Evolutionary conservation across 2,329 filamentous ascomycete species (phyloP), one percentile per base, ranked within the genome.

Genomic region (Hypocrella siamensis): DNA sequence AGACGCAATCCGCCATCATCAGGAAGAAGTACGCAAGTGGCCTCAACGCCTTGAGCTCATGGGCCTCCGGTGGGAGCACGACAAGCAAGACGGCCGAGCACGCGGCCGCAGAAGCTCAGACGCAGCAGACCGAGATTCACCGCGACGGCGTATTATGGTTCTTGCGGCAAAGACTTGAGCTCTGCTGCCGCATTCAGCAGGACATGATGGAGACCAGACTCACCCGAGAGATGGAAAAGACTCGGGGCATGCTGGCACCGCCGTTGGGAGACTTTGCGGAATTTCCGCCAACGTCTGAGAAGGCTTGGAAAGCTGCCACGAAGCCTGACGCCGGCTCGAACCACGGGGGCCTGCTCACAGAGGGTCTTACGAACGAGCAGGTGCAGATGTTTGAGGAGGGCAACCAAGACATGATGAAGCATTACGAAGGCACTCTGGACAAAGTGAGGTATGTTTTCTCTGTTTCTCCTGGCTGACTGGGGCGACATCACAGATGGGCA

Each of bases 131-230:
- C 6, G 75, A 69, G 31, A 67, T 71, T 31, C 79, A 93, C 42
- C 64, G 86, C 32, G 86, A 93, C 46, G 78, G 78, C 40, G 74
- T 98, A 28, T 58, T 96, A 9, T 88, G 80, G 76, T 86, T 79
- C 43, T 51, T 98, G 45, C 67, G 81, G 40, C 68, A 78, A 48
- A 68, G 74, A 45, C 57, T 96, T 39, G 80, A 90, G 56, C 66
- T 73, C 41, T 85, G 79, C 35, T 79, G 80, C 26, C 67, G 73
- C 44, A 74, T 79, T 40, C 88, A 96, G 60, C 75, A 83, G 45
- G 70, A 69, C 31, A 94, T 96, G 84, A 93, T 96, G 67, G 86
- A 93, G 58, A 80, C 82, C 46, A 63, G 90, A 44, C 63, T 96
- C 42, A 75, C 75, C 47, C 65, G 90, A 33, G 83, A 92, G 52